A percentile compares a stretch with the other conserved stretches of the same genome.
These are phyloP conservation scores for Dendrocalamus sinicus DNA, from an alignment of 176 grass and related monocot genomes.

Conservation along the genomic window DNA sequence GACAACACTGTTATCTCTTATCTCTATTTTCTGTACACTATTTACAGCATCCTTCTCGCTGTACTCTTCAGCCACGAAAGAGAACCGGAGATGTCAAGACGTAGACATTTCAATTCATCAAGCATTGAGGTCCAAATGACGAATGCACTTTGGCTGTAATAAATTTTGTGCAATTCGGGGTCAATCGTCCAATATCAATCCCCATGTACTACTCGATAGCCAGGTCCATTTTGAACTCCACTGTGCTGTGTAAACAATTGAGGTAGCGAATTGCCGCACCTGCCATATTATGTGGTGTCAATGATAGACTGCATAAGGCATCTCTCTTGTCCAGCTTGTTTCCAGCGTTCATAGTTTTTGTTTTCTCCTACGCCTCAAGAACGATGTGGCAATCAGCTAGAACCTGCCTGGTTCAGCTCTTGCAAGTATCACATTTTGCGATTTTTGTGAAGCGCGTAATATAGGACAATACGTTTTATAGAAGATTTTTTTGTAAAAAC, in stretches of 20 bases:
- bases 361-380: neutral
- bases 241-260: neutral
- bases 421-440: neutral
- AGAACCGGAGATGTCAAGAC: conserved; percentile 6
- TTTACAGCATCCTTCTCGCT: neutral
- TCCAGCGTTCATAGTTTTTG: neutral
- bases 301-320: neutral
- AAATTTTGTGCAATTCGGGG: conserved; percentile 18
- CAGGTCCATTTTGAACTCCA: neutral
- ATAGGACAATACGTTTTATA: neutral
- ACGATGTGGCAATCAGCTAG: neutral
- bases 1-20: too few relatives aligned
- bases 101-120: neutral
- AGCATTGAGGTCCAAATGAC: neutral
- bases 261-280: neutral
- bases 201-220: neutral
- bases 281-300: neutral
- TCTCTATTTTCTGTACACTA: too few relatives aligned
- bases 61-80: neutral
- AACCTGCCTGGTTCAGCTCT: neutral
- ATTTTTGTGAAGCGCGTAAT: neutral
- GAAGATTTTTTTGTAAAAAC: too few relatives aligned
- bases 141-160: neutral
- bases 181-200: neutral
- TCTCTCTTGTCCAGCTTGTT: neutral